Evolutionary conservation across 148 eudicot genomes (phyloP).

Genomic region (Fagopyrum esculentum): DNA sequence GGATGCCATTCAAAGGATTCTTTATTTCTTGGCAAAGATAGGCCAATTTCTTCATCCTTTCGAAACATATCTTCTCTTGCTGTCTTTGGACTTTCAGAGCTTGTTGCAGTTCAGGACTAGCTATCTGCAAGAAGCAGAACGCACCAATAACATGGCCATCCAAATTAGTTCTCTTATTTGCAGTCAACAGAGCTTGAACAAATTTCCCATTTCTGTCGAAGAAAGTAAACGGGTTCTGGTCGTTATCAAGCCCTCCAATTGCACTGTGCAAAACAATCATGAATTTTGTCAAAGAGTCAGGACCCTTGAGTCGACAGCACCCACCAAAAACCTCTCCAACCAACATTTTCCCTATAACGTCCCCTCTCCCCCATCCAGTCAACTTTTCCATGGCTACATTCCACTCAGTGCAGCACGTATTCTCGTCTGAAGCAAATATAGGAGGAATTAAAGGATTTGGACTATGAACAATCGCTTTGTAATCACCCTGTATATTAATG

Average conservation of each 20-base stretch:
- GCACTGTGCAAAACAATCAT: slow-evolving; percentile 90
- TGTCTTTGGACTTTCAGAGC: slow-evolving; percentile 61
- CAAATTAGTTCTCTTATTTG: slow-evolving; percentile 70
- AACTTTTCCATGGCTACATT: slow-evolving; percentile 88
- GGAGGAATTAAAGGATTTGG: slow-evolving; percentile 92
- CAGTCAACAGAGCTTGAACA: slow-evolving; percentile 83
- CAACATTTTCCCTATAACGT: slow-evolving; percentile 60
- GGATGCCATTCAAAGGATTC: slow-evolving; percentile 79
- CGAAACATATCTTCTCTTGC: slow-evolving; percentile 51
- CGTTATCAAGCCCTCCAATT: slow-evolving; percentile 71
- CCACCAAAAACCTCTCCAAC: slow-evolving; percentile 86
- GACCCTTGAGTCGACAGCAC: slow-evolving; percentile 65
- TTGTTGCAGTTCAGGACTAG: slow-evolving; percentile 78
- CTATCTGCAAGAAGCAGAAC: slow-evolving; percentile 88
- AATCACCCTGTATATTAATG: slow-evolving; percentile 82
- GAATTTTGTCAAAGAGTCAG: slow-evolving; percentile 75
- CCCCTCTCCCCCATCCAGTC: slow-evolving; percentile 75
- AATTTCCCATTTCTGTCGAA: slow-evolving; percentile 55
- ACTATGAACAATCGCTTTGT: slow-evolving; percentile 81
- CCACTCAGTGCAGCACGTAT: slow-evolving; percentile 90
- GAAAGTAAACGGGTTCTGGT: slow-evolving; percentile 68
- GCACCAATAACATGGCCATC: slow-evolving; percentile 70
- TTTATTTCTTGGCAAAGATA: slow-evolving; percentile 76
- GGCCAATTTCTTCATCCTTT: slow-evolving; percentile 72
- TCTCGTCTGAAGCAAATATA: slow-evolving; percentile 86